phyloP scores from a whole-genome alignment of 2,329 filamentous ascomycete species.

The Penicillium expansum region DNA sequence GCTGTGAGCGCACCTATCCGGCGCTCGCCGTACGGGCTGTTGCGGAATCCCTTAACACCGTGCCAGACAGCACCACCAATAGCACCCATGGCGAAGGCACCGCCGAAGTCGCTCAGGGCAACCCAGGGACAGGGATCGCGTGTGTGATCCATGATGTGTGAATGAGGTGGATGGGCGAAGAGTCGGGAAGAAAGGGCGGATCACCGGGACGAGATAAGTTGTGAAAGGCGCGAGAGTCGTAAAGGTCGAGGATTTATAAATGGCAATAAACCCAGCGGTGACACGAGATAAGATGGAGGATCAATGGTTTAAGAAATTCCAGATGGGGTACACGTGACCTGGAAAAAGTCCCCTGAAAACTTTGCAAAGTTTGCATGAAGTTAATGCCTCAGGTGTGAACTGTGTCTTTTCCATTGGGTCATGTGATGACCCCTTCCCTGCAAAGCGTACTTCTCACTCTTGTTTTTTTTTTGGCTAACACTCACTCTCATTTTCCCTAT shows the following conservation, averaged over 20 bases:
- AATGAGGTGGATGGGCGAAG: background rate
- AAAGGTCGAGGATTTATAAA: background rate
- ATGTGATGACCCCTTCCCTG: too few relatives aligned
- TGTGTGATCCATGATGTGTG: constrained; percentile 76
- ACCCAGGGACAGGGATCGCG: constrained; percentile 97
- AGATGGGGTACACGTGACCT: background rate
- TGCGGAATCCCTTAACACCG: constrained; percentile 91
- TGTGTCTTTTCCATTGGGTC: too few relatives aligned
- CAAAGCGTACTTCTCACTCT: too few relatives aligned
- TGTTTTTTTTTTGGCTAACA: too few relatives aligned
- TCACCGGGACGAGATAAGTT: background rate
- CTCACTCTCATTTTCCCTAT: too few relatives aligned
- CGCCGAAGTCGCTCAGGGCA: constrained; percentile 94
- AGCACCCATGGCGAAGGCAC: constrained; percentile 92
- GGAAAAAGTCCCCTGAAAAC: background rate
- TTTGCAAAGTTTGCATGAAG: background rate
- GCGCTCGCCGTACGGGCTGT: constrained; percentile 87
- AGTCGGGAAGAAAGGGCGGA: background rate
- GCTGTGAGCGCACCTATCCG: constrained; percentile 94
- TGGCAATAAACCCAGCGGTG: background rate
- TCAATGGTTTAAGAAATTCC: background rate
- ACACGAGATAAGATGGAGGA: background rate
- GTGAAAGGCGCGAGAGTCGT: background rate
- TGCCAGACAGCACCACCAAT: constrained; percentile 89
- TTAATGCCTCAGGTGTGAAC: background rate